Evolutionary conservation across 73 alveolate species (phyloP), one percentile per base, ranked within the genome.

Genomic region (Paraurostyla sp.): DNA sequence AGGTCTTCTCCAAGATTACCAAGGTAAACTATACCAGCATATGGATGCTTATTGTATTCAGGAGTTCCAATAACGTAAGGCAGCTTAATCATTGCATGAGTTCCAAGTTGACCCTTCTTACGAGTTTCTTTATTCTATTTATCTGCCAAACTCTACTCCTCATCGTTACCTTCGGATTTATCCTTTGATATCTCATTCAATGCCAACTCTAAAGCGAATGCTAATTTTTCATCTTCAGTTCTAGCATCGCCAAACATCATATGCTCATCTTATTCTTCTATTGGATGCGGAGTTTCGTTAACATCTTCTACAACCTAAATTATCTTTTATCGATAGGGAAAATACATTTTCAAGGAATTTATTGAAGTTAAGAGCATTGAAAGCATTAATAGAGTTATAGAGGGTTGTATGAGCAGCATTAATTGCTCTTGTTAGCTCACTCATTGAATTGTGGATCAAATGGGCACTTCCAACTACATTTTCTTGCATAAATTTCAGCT

Each of bases 51-150:
- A 4, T 4, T 33, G 41, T 56, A 81, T 59, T 81, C 91, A 15
- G 59, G 25, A 6, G 91, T 22, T 18, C 91, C 91, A 58, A 81
- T 81, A 9, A 81, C 82, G 41, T 81, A 81, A 30, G 91, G 91
- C 51, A 81, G 60, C 83, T 81, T 81, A 18, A 81, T 81, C 91
- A 81, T 41, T 0, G 69, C 71, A 38, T 38, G 62, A 30, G 91
- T 81, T 11, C 91, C 91, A 13, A 81, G 71, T 36, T 81, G 58
- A 0, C 71, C 71, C 57, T 51, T 58, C 60, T 81, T 81, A 48
- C 82, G 56, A 1, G 20, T 59, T 23, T 56, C 91, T 45, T 58
- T 59, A 50, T 63, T 41, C 49, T 81, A 57, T 3, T 48, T 35
- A 36, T 36, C 91, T 48, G 65, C 86, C 7, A 48, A 23, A 46